Evolutionary conservation across 2,329 filamentous ascomycete genomes (phyloP), one percentile per base, ranked within the genome.

Genomic region (Trichoderma afroharzianum): DNA sequence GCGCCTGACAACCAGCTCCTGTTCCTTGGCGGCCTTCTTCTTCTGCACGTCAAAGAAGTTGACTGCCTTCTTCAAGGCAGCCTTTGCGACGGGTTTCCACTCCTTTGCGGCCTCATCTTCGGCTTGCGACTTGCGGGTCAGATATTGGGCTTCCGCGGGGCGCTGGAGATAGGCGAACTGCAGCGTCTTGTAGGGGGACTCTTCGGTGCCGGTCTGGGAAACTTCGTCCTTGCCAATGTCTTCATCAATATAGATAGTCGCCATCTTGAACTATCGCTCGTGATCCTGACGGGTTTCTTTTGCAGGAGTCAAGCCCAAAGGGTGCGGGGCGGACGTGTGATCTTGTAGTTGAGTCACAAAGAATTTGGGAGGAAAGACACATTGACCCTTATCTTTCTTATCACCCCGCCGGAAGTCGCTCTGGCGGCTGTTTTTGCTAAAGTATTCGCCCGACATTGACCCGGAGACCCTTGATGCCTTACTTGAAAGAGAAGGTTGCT

Each of bases 151-250:
- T 68, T 80, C 76, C 63, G 78, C 75, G 68, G 76, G 77, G 68
- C 76, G 77, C 63, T 78, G 78, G 78, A 94, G 86, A 82, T 93
- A 93, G 73, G 94, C 94, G 79, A 91, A 90, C 75, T 91, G 86
- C 59, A 97, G 88, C 30, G 92, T 90, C 85, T 97, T 95, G 88
- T 91, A 97, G 66, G 94, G 94, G 74, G 90, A 87, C 72, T 86
- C 83, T 80, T 95, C 88, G 74, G 91, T 88, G 77, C 94, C 94
- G 75, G 87, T 85, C 74, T 89, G 88, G 73, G 87, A 81, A 76
- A 88, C 82, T 77, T 92, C 90, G 83, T 96, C 94, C 76, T 87
- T 85, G 77, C 94, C 94, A 76, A 86, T 86, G 77, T 94, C 92
- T 76, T 95, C 92, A 79, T 97, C 93, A 36, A 97, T 75, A 50